phyloP scores from a whole-genome alignment of 2,329 filamentous ascomycete species.

The Leptographium flavum region DNA sequence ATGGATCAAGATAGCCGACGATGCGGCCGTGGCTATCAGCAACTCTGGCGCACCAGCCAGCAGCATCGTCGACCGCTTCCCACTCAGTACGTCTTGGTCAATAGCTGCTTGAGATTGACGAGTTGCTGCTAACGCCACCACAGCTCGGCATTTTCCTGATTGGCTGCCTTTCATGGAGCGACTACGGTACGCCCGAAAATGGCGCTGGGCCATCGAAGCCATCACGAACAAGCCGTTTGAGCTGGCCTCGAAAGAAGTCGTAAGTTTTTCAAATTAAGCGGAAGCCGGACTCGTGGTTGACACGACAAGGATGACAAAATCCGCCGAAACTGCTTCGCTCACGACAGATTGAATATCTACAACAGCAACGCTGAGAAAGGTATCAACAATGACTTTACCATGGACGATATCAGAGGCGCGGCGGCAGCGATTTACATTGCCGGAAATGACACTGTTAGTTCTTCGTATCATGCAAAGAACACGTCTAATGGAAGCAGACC shows the following conservation, averaged over 20 bases:
- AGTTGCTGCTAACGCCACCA: background rate
- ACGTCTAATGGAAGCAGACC: conserved; percentile 8
- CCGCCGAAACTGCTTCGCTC: conserved; percentile 1
- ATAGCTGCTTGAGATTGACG: background rate
- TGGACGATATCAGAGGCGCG: conserved; percentile 17
- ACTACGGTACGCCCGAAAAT: conserved; percentile 1
- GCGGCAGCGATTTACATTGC: conserved; percentile 16
- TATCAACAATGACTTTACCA: conserved; percentile 9
- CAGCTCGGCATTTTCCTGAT: conserved; percentile 3
- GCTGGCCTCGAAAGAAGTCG: conserved; percentile 6
- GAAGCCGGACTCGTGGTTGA: too few species aligned
- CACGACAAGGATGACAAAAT: background rate
- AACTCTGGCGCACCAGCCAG: conserved; percentile 6
- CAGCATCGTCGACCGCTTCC: conserved; percentile 6
- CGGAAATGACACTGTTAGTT: conserved; percentile 15
- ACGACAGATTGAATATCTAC: conserved; percentile 2
- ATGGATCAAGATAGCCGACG: conserved; percentile 12
- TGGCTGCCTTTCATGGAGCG: conserved; percentile 4
- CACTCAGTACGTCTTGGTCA: conserved; percentile 1
- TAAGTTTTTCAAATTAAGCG: background rate
- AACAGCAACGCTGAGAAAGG: conserved; percentile 1
- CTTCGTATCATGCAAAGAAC: background rate
- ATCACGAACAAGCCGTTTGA: conserved; percentile 15
- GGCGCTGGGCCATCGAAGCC: conserved; percentile 3
- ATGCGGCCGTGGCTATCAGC: conserved; percentile 5